These are phyloP conservation scores for Alternaria rosae DNA, from an alignment of 2,329 filamentous ascomycete species.

Conservation along the genomic window DNA sequence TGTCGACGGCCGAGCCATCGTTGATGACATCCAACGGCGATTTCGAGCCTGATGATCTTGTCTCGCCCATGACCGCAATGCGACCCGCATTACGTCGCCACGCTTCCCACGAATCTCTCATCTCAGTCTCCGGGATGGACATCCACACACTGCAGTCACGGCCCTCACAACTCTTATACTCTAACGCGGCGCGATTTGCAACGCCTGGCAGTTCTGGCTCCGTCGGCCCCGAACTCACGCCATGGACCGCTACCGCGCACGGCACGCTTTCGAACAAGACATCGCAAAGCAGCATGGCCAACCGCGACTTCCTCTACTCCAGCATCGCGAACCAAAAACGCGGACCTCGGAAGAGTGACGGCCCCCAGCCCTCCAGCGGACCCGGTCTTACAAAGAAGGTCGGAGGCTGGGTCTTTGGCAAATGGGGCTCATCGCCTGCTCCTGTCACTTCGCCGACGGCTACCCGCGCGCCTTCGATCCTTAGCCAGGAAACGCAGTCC, in stretches of 20 bases:
- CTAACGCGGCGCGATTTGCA: conserved; percentile 60
- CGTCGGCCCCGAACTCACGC: conserved; percentile 51
- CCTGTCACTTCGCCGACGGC: conserved; percentile 30
- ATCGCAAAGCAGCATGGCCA: conserved; percentile 61
- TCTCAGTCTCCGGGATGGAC: conserved; percentile 87
- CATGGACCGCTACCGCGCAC: conserved; percentile 56
- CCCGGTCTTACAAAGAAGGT: conserved; percentile 60
- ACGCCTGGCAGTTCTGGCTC: conserved; percentile 54
- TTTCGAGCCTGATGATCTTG: conserved; percentile 40
- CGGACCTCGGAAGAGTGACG: conserved; percentile 27
- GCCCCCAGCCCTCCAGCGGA: conserved; percentile 21
- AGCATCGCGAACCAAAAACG: conserved; percentile 39
- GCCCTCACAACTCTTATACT: conserved; percentile 74
- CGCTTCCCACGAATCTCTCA: conserved; percentile 84
- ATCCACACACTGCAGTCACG: conserved; percentile 82
- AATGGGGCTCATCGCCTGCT: conserved; percentile 65
- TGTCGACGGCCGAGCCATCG: conserved; percentile 19
- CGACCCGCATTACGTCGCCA: conserved; percentile 65
- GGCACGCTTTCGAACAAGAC: conserved; percentile 59
- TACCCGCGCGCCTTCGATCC: conserved; percentile 27
- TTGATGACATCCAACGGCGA: conserved; percentile 33
- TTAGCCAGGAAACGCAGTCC: conserved; percentile 32
- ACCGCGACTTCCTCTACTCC: conserved; percentile 60
- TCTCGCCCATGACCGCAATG: conserved; percentile 46
- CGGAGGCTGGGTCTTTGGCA: conserved; percentile 71